Base-by-base conservation (phyloP, 768 basidiomycete species). In the Tulasnella sp. region DNA sequence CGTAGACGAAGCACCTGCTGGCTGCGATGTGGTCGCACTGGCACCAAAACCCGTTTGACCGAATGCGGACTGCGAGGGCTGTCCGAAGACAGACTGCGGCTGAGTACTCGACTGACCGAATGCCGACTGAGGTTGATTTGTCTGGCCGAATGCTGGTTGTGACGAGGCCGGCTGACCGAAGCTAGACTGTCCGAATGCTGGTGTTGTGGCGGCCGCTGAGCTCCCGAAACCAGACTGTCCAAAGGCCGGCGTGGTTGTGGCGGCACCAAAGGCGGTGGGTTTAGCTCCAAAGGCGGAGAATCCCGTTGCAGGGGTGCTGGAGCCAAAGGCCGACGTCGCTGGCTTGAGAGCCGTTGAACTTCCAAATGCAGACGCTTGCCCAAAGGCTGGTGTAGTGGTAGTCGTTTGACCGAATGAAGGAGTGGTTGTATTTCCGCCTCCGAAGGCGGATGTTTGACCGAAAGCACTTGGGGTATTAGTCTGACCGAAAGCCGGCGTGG, bases 41-140 rank as follows among this genome's bases (percentile, higher is more conserved):
- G 47, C 47, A 52, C 47, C 47, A 52, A 52, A 52, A 52, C 47
- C 47, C 9, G 22, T 52, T n/a, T 52, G 47, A 52, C 47, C 47
- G 47, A 39, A 39, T 36, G 29, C 35, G 9, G 77, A 74, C 59
- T 78, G 78, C 0, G 76, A 37, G 0, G 81, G 72, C 67, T 81
- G 80, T 0, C 76, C 76, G 66, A 81, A 81, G 2, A 77, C 79
- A 1, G 81, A 79, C 32, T 67, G 71, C 7, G 78, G 75, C 36
- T 71, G 73, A 8, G 47, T 26, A 42, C 78, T 72, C 5, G 83
- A 76, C 47, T 83, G 80, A 17, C 81, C 81, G 70, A 85, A 84
- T 3, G 76, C 79, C 32, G 83, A 81, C 5, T 40, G 69, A 12
- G 79, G 76, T 70, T 80, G 77, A 29, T 78, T 36, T 12, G 78